Base-by-base conservation (phyloP, 2,329 filamentous ascomycete genomes). In the Eurotiales sp. region DNA sequence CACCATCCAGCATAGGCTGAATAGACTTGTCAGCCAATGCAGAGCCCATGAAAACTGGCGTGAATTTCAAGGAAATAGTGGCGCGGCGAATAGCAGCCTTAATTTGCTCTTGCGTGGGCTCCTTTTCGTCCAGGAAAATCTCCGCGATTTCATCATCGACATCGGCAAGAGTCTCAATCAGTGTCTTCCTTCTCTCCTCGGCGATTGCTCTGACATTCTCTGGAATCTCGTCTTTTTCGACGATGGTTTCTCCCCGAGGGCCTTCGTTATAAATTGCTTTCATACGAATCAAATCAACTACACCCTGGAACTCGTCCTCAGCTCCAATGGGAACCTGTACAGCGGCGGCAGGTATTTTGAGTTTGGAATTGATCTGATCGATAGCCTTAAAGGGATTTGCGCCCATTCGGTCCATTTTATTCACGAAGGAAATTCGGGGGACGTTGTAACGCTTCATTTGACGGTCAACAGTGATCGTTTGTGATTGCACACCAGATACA, bases 351-450 rank as follows among this genome's bases (percentile, higher is more conserved):
- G 88, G 85, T 48, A 97, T 86, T 74, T 91, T 91, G 56, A 99
- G 82, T 75, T 99, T 99, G 63, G 85, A 82, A 76, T 96, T 96
- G 78, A 99, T 97, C 74, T 96, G 91, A 36, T 99, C 92, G 52
- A 99, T 85, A 8, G 90, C 91, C 74, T 95, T 96, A 84, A 91
- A 99, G 8, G 93, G 93, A 68, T 99, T 97, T 58, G 93, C 89
- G 54, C 93, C 93, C 87, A 96, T 96, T 59, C 93, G 87, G 67
- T 99, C 93, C 92, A 99, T 97, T 80, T 99, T 99, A 78, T 99
- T 99, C 69, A 99, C 84, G 66, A 99, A 99, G 50, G 88, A 95
- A 69, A 99, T 85, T 62, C 93, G 83, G 55, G 93, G 93, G 56
- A 99, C 86, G 67, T 97, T 92, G 79, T 99, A 99, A 61, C 93